phyloP scores from a whole-genome alignment of 2,329 filamentous ascomycete genomes.

The Trichoderma cornu-damae region DNA sequence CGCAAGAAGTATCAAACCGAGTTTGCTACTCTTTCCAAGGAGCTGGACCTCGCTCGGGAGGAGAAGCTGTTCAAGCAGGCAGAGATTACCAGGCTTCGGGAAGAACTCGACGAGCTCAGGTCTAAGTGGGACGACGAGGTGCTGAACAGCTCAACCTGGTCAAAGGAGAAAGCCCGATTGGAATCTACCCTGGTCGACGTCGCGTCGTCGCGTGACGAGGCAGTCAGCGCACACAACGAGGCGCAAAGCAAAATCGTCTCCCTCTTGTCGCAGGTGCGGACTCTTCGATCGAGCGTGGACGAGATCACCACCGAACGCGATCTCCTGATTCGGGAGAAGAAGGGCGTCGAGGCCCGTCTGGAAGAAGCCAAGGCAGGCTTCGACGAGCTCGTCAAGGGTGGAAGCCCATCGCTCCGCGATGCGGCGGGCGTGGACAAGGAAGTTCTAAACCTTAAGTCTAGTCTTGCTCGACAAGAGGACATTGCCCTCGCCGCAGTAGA shows the following conservation, averaged over 20 bases:
- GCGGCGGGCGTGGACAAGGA: constrained; percentile 85
- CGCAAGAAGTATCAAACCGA: constrained; percentile 96
- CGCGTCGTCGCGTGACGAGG: constrained; percentile 87
- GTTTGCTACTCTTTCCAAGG: constrained; percentile 81
- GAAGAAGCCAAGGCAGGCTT: constrained; percentile 83
- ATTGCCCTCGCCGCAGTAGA: constrained; percentile 86
- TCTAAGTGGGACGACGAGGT: constrained; percentile 99
- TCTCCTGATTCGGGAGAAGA: constrained; percentile 80
- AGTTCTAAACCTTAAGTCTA: constrained; percentile 81
- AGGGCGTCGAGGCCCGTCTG: constrained; percentile 75
- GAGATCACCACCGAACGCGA: constrained; percentile 84
- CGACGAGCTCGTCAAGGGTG: constrained; percentile 79
- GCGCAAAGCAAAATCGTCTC: constrained; percentile 90
- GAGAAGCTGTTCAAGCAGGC: constrained; percentile 80
- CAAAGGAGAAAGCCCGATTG: constrained; percentile 91
- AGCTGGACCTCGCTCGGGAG: constrained; percentile 89
- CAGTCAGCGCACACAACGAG: constrained; percentile 87
- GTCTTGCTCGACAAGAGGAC: constrained; percentile 87
- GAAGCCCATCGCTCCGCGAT: constrained; percentile 82
- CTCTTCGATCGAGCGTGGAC: constrained; percentile 76
- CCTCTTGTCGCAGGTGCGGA: constrained; percentile 82
- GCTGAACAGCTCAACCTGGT: constrained; percentile 95
- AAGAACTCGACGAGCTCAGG: constrained; percentile 89
- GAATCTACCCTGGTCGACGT: constrained; percentile 87
- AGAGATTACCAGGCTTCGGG: constrained; percentile 82